Evolutionary conservation across 352 stramenopile genomes (phyloP), one percentile per base, ranked within the genome.

Genomic region (Phytophthora lateralis): DNA sequence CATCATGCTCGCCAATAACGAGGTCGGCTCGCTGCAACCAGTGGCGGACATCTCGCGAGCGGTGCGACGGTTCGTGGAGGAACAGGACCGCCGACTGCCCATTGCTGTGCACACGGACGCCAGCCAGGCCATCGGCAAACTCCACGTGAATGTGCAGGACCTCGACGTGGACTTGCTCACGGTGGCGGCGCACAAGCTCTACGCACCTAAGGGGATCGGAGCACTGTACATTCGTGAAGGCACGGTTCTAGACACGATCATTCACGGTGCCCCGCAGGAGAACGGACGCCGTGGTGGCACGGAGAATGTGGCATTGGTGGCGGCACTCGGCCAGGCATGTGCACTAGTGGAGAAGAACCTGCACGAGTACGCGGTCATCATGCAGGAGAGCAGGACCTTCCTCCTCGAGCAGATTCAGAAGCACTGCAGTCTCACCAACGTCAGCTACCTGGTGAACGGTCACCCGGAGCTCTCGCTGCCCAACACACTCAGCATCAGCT

Each of bases 1-100:
- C 1, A 64, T 99, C 45, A 99, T 99, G 96, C 85, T 98, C 17
- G 96, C 96, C n/a, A 99, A 99, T 70, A 99, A 99, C 70, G 97
- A 99, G 80, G 90, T 98, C 27, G 96, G 96, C 30, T 95, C 95
- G 24, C 71, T 99, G 21, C 95, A 99, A 73, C 96, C 96, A 4
- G 89, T 99, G 17, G 78, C 79, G 0, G 81, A 97, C 42, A 96
- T 99, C 43, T 78, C 84, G 5, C 51, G 65, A 24, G 70, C 69
- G 6, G 68, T 89, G 52, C 65, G 66, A 42, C 68, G 63, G 42
- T 71, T 69, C 43, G 72, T 69, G 12, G 54, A 61, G 8, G 54
- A 75, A 8, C n/a, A 73, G 21, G 51, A 74, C 21, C 47, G 65
- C n/a, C 63, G 63, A 3, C 34, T 68, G 39, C 55, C 63, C 0